These are phyloP conservation scores for Stemphylium lycopersici DNA, from an alignment of 2,329 filamentous ascomycete species.

Conservation along the genomic window DNA sequence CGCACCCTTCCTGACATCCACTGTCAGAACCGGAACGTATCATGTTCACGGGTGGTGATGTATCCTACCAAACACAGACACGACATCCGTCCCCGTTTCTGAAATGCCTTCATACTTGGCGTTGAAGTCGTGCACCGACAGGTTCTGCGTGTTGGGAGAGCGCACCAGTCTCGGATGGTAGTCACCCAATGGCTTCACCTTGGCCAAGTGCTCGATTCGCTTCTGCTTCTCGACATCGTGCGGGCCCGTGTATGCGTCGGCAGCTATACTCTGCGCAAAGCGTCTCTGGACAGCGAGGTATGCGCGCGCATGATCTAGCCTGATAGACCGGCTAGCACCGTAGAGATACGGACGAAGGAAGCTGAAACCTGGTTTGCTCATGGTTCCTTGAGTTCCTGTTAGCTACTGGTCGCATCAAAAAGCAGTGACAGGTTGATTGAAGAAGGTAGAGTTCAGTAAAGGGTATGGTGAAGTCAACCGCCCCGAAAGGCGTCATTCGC, in stretches of 20 bases:
- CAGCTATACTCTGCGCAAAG: slow-evolving; percentile 26
- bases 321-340: slow-evolving; percentile 47
- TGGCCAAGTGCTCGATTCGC: slow-evolving; percentile 61
- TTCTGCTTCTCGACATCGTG: slow-evolving; percentile 57
- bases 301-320: slow-evolving; percentile 56
- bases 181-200: slow-evolving; percentile 55
- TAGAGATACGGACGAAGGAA: slow-evolving; percentile 65
- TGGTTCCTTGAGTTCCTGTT: slow-evolving; percentile 49
- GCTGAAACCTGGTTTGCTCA: slow-evolving; percentile 57
- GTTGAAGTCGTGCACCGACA: slow-evolving; percentile 40
- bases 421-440: neutral
- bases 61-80: slow-evolving; percentile 45
- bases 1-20: slow-evolving; percentile 70
- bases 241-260: slow-evolving; percentile 35
- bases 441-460: slow-evolving; percentile 39
- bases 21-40: slow-evolving; percentile 29
- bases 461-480: slow-evolving; percentile 57
- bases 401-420: slow-evolving; percentile 34
- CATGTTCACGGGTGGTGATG: neutral
- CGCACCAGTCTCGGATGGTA: slow-evolving; percentile 61
- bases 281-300: slow-evolving; percentile 54
- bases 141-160: slow-evolving; percentile 19
- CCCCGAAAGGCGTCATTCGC: slow-evolving; percentile 64
- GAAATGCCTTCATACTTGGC: slow-evolving; percentile 36
- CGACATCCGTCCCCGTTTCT: slow-evolving; percentile 34